phyloP scores from a whole-genome alignment of 2,329 filamentous ascomycete genomes.

The Trichoderma atrobrunneum region DNA sequence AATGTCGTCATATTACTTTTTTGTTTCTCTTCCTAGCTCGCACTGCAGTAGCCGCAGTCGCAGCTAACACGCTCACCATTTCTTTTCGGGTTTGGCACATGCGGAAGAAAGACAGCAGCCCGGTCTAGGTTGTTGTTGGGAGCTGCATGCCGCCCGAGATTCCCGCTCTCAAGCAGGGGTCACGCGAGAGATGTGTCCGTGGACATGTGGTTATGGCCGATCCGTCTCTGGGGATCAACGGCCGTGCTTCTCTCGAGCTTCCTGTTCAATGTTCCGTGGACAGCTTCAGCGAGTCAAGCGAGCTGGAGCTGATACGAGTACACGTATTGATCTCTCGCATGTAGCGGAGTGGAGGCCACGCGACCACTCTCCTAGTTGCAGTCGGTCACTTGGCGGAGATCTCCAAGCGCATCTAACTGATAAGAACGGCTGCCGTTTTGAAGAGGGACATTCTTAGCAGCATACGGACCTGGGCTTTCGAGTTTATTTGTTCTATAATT shows the following conservation, averaged over 20 bases:
- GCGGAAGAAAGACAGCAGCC: background rate
- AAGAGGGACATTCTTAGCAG: background rate
- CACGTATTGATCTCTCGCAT: conserved; percentile 15
- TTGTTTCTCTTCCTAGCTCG: background rate
- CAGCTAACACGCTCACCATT: background rate
- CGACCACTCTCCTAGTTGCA: conserved; percentile 1
- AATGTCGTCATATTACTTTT: conserved; percentile 10
- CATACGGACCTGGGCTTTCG: background rate
- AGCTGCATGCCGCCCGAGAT: conserved; percentile 15
- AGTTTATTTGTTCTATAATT: background rate
- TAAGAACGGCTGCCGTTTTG: background rate
- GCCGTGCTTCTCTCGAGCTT: background rate
- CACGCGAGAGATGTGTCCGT: background rate
- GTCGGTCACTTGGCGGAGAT: background rate
- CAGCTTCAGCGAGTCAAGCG: conserved; percentile 1
- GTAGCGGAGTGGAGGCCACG: background rate
- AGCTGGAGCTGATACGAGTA: background rate
- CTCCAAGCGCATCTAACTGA: background rate
- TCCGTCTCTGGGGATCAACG: background rate
- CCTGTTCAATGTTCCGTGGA: background rate
- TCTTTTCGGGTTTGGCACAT: background rate
- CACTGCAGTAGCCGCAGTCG: conserved; percentile 1
- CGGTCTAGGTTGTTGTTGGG: background rate
- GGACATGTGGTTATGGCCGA: conserved; percentile 11
- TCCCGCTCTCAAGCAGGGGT: conserved; percentile 5